Percentiles rank a stretch among this genome's conserved stretches.
phyloP scores from a whole-genome alignment of 805 yeast species.

The Saccharomycopsis lassenensis region DNA sequence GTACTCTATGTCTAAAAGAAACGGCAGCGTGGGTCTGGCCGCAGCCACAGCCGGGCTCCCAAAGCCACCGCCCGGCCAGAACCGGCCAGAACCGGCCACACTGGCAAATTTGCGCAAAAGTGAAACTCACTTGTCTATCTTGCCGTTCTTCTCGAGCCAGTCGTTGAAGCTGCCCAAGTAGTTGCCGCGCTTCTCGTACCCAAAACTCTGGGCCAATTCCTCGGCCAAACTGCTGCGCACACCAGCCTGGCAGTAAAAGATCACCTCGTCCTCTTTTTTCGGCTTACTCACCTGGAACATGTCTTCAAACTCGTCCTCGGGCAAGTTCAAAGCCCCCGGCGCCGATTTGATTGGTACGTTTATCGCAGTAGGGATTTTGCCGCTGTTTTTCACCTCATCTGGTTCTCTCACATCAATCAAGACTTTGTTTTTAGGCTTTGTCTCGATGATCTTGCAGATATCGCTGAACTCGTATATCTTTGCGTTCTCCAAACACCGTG shows the following conservation, averaged over 20 bases:
- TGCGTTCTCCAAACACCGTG: too few species aligned
- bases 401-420: conserved; percentile 93
- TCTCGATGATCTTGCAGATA: conserved; percentile 36
- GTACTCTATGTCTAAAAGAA: not conserved
- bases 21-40: not conserved
- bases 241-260: conserved; percentile 90
- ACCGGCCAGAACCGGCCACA: conserved; percentile 2
- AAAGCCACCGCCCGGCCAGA: not conserved
- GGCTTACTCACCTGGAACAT: conserved; percentile 82
- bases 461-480: conserved; percentile 41
- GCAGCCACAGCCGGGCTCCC: not conserved
- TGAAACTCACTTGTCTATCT: conserved; percentile 14
- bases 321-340: conserved; percentile 83
- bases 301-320: conserved; percentile 69
- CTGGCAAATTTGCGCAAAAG: conserved; percentile 1
- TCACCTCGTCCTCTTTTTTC: conserved; percentile 50
- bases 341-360: conserved; percentile 84
- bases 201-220: conserved; percentile 83
- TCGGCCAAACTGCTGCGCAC: conserved; percentile 86
- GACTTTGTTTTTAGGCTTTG: conserved; percentile 36
- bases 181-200: conserved; percentile 74
- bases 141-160: conserved; percentile 46
- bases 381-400: conserved; percentile 49
- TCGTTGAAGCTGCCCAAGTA: conserved; percentile 83
- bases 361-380: conserved; percentile 74